Evolutionary conservation across 352 stramenopile species (phyloP).

Genomic region (Phytopythium mirpurense): DNA sequence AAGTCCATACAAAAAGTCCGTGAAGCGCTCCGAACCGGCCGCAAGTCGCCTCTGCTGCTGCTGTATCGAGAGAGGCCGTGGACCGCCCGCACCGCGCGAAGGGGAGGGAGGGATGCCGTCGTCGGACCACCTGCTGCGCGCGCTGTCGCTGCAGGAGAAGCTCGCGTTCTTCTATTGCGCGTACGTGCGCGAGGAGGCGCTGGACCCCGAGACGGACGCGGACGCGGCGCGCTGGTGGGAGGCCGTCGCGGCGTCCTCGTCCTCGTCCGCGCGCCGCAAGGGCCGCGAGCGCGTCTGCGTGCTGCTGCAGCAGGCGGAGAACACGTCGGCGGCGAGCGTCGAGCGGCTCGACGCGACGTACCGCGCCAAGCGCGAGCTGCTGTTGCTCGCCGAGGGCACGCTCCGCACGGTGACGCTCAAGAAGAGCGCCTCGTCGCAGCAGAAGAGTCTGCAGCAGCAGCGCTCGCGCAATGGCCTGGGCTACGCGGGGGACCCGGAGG

Average conservation of each 20-base stretch:
- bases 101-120: neutral
- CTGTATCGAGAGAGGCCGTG: too few relatives aligned
- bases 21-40: too few relatives aligned
- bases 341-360: slow-evolving; percentile 66
- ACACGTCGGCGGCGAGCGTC: slow-evolving; percentile 51
- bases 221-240: slow-evolving; percentile 56
- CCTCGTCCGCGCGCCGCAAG: slow-evolving; percentile 24
- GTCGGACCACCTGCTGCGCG: slow-evolving; percentile 20
- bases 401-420: slow-evolving; percentile 3
- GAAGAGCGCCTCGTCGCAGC: neutral
- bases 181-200: slow-evolving; percentile 55
- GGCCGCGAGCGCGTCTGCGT: slow-evolving; percentile 56
- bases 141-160: slow-evolving; percentile 65
- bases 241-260: slow-evolving; percentile 37
- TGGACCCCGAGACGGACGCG: slow-evolving; percentile 41
- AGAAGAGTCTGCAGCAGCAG: neutral
- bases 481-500: slow-evolving; percentile 7
- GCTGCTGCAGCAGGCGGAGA: slow-evolving; percentile 63
- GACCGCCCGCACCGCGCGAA: too few relatives aligned
- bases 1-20: too few relatives aligned
- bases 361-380: slow-evolving; percentile 60
- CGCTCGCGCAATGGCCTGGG: neutral
- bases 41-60: too few relatives aligned
- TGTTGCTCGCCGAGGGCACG: slow-evolving; percentile 55
- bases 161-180: slow-evolving; percentile 70